phyloP scores from a whole-genome alignment of 345 rosid genomes.

The Aquilaria sinensis region DNA sequence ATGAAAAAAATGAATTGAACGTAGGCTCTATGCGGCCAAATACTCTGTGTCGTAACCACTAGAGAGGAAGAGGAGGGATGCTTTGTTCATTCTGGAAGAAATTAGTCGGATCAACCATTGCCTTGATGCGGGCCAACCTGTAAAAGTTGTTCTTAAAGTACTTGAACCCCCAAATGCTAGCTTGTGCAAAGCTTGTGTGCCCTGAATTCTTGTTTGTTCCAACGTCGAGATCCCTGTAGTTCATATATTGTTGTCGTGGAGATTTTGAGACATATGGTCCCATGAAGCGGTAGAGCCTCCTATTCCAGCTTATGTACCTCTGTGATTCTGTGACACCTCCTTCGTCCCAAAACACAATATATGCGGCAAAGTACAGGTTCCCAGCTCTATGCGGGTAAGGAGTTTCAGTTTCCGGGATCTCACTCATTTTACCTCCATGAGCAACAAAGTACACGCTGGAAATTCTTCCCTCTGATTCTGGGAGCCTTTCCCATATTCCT shows the following conservation, averaged over 20 bases:
- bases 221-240: conserved; percentile 12
- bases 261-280: background rate
- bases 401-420: background rate
- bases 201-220: background rate
- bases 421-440: conserved; percentile 4
- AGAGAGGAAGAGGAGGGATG: background rate
- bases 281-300: conserved; percentile 2
- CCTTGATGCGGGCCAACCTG: background rate
- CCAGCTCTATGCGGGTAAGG: conserved; percentile 8
- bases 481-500: background rate
- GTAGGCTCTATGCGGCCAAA: too few species aligned
- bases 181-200: background rate
- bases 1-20: too few species aligned
- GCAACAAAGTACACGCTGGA: background rate
- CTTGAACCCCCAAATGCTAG: background rate
- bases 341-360: background rate
- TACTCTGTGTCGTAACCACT: too few species aligned
- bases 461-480: background rate
- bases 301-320: background rate
- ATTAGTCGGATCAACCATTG: conserved; percentile 2
- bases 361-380: background rate
- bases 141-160: conserved; percentile 8
- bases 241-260: conserved; percentile 3
- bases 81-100: conserved; percentile 13
- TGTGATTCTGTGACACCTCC: background rate